Base-by-base conservation (phyloP, 2,329 filamentous ascomycete species). In the Stagonosporopsis tanaceti region DNA sequence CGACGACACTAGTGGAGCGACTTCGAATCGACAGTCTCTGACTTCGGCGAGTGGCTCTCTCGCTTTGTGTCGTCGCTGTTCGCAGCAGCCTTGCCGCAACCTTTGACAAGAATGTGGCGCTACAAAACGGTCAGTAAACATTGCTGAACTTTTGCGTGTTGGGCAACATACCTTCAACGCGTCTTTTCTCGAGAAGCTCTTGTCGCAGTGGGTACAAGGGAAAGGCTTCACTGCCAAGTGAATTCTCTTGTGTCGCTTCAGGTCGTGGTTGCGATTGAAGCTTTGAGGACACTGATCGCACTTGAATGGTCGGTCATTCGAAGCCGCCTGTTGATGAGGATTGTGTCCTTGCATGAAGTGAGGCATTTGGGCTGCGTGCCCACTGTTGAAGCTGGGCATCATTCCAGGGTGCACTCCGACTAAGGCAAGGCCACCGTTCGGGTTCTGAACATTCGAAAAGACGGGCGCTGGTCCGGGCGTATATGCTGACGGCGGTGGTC, bases 171-270 rank as follows among this genome's bases (percentile, higher is more conserved):
- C 95, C 91, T 98, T 98, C 28, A 99, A 81, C 9, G 95, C 95
- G 77, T 98, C 95, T 75, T 98, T 98, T 58, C 95, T 85, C 3
- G 93, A 97, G 72, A 99, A 99, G 74, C 91, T 95, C 85, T 98
- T 98, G 60, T 96, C 93, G 74, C 95, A 99, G 70, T 90, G 89
- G 6, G 82, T 86, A 75, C 95, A 99, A 0, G 93, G 93, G 76
- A 94, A 98, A 0, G 95, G 95, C 82, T 99, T 99, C 38, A 98
- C 92, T 0, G 93, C 91, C 56, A 98, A 79, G 77, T 99, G 95
- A 57, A 98, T 98, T 47, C 93, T 83, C 82, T 97, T 97, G 76
- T 99, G 95, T 48, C 95, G 86, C 79, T 99, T 99, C 67, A 98
- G 78, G 72, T 98, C 95, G 72, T 98, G 95, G 64, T 98, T 98